Percentiles rank a stretch among this genome's conserved stretches.
Evolutionary conservation across 23 red algal genomes (phyloP).

Genomic region (Agarophyton chilense): DNA sequence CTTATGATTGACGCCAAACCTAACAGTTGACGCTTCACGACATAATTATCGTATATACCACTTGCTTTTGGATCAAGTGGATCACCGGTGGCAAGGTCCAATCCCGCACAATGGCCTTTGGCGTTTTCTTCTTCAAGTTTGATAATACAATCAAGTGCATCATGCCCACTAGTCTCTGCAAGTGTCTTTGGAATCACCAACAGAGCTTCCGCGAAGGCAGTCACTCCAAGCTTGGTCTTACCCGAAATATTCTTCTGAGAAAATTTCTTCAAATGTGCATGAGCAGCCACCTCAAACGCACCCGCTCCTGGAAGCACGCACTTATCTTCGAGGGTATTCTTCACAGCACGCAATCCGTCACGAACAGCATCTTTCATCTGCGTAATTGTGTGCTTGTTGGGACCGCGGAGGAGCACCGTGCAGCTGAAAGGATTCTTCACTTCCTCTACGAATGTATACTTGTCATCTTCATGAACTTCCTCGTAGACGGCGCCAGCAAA

Average conservation of each 20-base stretch:
- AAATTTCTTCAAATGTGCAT: conserved; percentile 77
- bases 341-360: conserved; percentile 93
- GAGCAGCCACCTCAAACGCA: conserved; percentile 90
- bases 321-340: conserved; percentile 88
- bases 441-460: conserved; percentile 97
- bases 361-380: conserved; percentile 99
- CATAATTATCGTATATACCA: conserved; percentile 90
- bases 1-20: conserved; percentile 88
- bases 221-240: conserved; percentile 85
- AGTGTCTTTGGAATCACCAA: conserved; percentile 97
- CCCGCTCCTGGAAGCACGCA: conserved; percentile 91
- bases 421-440: conserved; percentile 91
- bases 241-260: conserved; percentile 67
- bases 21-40: conserved; percentile 90
- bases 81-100: conserved; percentile 88
- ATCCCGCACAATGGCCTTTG: conserved; percentile 72
- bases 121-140: conserved; percentile 82
- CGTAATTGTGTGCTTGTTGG: conserved; percentile 92
- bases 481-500: conserved; percentile 95
- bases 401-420: conserved; percentile 90
- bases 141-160: conserved; percentile 90
- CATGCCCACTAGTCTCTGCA: conserved; percentile 92
- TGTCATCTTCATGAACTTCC: conserved; percentile 94
- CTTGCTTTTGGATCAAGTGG: conserved; percentile 87
- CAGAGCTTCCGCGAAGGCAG: conserved; percentile 89